Base-by-base conservation (phyloP, 257 asterid genomes). In the Linderniella brevidens region DNA sequence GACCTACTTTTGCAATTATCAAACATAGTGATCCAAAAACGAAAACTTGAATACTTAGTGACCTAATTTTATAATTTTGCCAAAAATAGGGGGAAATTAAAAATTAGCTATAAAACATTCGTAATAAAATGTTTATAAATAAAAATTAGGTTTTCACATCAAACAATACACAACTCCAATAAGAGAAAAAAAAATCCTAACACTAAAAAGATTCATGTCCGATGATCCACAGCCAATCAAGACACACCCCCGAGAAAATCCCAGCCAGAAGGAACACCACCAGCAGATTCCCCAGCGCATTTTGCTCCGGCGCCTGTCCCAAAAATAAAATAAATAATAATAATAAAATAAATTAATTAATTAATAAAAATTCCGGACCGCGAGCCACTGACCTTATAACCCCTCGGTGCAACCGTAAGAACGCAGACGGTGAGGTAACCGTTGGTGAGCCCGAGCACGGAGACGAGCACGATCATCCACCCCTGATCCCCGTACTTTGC, bases 251-350 rank as follows among this genome's bases (percentile, higher is more conserved):
- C 0, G 77, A 32, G 51, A 78, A 72, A 53, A 82, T 67, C 20
- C 95, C 95, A 17, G 60, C 72, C 19, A 75, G 74, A 54, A 87
- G 80, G 56, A 74, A 75, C 35, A 87, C 29, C 13, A 82, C 82
- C 8, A 87, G 62, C 63, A 87, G 18, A 53, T 83, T 87, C 8
- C 95, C 97, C 61, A 82, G 49, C n/a, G 97, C 95, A 52, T 87
- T 82, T 61, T 80, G 92, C 73, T 87, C 93, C 9, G 97, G 95
- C 11, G 95, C 97, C 97, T 87, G n/a, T n/a, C n/a, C n/a, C n/a
- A n/a, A n/a, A 43, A 56, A 48, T 57, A 9, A 9, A 15, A 19
- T 17, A 42, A 56, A 39, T 9, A 18, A 14, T 4, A 17, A 5
- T 16, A 15, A 8, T 4, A 25, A 1, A 15, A 14, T 5, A 5